Percentiles rank a stretch among this genome's conserved stretches.
phyloP scores from a whole-genome alignment of 1,284 basidiomycete genomes.

The Cutaneotrichosporon dermatis region DNA sequence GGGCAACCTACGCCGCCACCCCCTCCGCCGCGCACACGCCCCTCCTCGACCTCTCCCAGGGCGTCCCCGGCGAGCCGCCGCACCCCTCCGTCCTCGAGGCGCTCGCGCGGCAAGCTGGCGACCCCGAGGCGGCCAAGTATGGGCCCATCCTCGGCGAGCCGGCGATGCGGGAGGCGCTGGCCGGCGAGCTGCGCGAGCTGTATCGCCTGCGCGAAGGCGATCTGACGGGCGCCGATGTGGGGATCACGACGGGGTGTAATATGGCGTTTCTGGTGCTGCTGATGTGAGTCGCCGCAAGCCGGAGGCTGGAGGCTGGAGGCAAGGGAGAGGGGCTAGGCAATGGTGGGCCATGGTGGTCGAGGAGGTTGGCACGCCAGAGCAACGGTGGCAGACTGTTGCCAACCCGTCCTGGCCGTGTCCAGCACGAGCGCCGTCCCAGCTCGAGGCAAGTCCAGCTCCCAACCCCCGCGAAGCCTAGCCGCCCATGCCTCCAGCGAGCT shows the following conservation, averaged over 20 bases:
- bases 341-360: too few species aligned
- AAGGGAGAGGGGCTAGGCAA: too few species aligned
- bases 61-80: constrained; percentile 64
- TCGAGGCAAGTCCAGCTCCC: too few species aligned
- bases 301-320: too few species aligned
- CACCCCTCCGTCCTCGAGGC: constrained; percentile 56
- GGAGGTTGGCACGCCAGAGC: too few species aligned
- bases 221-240: constrained; percentile 22
- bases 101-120: constrained; percentile 53
- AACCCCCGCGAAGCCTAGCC: too few species aligned
- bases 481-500: too few species aligned
- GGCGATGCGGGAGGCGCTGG: constrained; percentile 58
- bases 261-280: constrained; percentile 46
- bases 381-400: too few species aligned
- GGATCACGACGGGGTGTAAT: constrained; percentile 48
- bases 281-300: constrained; percentile 15
- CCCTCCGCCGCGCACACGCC: constrained; percentile 44
- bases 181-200: constrained; percentile 60
- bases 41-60: constrained; percentile 70
- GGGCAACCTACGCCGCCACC: constrained; percentile 51
- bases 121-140: constrained; percentile 58
- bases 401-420: too few species aligned
- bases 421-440: too few species aligned
- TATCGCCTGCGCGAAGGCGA: constrained; percentile 53
- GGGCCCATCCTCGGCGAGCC: constrained; percentile 63